phyloP scores from a whole-genome alignment of 2,329 filamentous ascomycete species.

The Bipolaris oryzae region DNA sequence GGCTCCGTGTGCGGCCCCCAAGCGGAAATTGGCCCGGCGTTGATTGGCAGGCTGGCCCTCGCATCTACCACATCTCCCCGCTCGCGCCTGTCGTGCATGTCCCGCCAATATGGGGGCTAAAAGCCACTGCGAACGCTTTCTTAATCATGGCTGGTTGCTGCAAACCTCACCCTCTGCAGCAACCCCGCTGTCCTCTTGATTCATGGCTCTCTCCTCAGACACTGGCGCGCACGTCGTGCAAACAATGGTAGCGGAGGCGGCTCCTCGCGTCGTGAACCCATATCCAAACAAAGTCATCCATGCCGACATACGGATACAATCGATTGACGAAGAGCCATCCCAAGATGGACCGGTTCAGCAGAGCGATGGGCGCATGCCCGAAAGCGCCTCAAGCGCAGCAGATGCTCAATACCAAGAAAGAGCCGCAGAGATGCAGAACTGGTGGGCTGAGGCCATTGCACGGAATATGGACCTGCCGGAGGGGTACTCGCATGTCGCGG shows the following conservation, averaged over 20 bases:
- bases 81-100: conserved; percentile 14
- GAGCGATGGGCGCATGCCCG: background rate
- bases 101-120: conserved; percentile 38
- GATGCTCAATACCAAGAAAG: background rate
- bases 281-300: conserved; percentile 32
- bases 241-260: conserved; percentile 23
- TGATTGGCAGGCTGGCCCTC: conserved; percentile 5
- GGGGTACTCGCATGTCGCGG: conserved; percentile 44
- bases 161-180: conserved; percentile 24
- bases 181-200: background rate
- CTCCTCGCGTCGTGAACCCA: conserved; percentile 22
- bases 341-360: conserved; percentile 1
- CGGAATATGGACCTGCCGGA: conserved; percentile 39
- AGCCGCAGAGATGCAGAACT: conserved; percentile 25
- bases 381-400: background rate
- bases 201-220: conserved; percentile 20
- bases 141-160: conserved; percentile 21
- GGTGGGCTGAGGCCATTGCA: conserved; percentile 37
- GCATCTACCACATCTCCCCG: conserved; percentile 4
- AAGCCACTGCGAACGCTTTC: conserved; percentile 18
- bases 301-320: conserved; percentile 33
- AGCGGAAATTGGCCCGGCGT: background rate
- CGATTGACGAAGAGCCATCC: conserved; percentile 23
- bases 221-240: conserved; percentile 15
- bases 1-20: conserved; percentile 29